Percentiles rank a stretch among this genome's conserved stretches.
phyloP scores from a whole-genome alignment of 2,329 filamentous ascomycete species.

The Aspergillus amoenus region DNA sequence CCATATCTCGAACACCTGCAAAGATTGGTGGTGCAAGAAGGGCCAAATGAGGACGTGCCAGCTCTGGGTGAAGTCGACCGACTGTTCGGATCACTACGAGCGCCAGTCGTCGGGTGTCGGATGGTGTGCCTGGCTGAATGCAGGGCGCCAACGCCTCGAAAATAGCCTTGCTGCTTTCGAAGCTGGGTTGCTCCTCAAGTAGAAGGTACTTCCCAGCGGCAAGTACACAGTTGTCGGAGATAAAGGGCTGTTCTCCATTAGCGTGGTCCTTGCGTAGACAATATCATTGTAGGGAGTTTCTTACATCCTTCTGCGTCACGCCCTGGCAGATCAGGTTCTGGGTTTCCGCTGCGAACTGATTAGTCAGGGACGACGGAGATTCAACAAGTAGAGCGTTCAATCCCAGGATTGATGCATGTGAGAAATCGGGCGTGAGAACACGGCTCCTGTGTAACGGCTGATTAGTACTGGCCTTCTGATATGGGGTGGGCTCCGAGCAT shows the following conservation, averaged over 20 bases:
- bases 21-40: conserved; percentile 83
- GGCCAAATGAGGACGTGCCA: conserved; percentile 77
- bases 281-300: conserved; percentile 32
- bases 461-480: conserved; percentile 23
- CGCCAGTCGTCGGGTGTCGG: conserved; percentile 80
- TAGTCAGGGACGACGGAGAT: conserved; percentile 67
- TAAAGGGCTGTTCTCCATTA: conserved; percentile 60
- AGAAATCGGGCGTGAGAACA: conserved; percentile 75
- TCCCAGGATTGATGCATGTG: conserved; percentile 75
- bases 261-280: background rate
- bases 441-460: conserved; percentile 59
- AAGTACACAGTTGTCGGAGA: conserved; percentile 84
- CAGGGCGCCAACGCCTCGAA: conserved; percentile 74
- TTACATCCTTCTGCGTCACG: conserved; percentile 72
- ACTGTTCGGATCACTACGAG: conserved; percentile 87
- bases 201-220: conserved; percentile 90
- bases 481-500: conserved; percentile 19
- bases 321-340: conserved; percentile 76
- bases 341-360: conserved; percentile 70
- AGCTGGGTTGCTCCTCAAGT: conserved; percentile 60
- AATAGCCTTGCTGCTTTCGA: conserved; percentile 74
- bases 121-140: conserved; percentile 73
- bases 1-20: conserved; percentile 80
- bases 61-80: conserved; percentile 73
- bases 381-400: conserved; percentile 88